A percentile compares a stretch with the other conserved stretches of the same genome.
Evolutionary conservation across 495 filamentous ascomycete genomes (phyloP).

Genomic region (Aspergillus kassunensis): DNA sequence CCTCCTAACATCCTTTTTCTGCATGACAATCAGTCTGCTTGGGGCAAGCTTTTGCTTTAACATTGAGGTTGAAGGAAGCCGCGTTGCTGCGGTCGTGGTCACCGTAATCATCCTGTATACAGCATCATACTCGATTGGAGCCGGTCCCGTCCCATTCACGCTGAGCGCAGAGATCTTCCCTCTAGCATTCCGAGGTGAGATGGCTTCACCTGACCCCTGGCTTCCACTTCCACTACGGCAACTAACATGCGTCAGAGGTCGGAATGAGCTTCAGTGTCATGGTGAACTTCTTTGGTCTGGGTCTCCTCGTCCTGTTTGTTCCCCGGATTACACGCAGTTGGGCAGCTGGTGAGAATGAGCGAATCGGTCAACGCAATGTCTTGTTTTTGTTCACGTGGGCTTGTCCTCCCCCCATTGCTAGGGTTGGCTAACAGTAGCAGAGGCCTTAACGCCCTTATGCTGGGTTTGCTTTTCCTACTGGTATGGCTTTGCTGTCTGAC

Average conservation of each 20-base stretch:
- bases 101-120: constrained; percentile 4
- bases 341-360: no score
- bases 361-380: constrained; percentile 12
- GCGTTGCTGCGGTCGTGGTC: neutral
- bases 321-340: constrained; percentile 15
- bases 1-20: neutral
- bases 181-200: constrained; percentile 55
- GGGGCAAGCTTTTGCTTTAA: neutral
- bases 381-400: constrained; percentile 18
- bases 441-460: constrained; percentile 55
- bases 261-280: constrained; percentile 71
- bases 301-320: constrained; percentile 24
- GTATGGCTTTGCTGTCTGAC: constrained; percentile 41
- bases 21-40: neutral
- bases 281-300: constrained; percentile 49
- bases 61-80: neutral
- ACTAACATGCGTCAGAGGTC: no score
- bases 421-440: neutral
- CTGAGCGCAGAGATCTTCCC: constrained; percentile 64
- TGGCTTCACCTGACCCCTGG: no score
- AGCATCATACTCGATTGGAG: constrained; percentile 16
- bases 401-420: no score
- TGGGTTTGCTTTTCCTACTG: constrained; percentile 60
- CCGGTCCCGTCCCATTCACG: constrained; percentile 9
- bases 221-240: no score